Evolutionary conservation across 177 flowering plant genomes (phyloP).

Genomic region (Vitis hybrid): DNA sequence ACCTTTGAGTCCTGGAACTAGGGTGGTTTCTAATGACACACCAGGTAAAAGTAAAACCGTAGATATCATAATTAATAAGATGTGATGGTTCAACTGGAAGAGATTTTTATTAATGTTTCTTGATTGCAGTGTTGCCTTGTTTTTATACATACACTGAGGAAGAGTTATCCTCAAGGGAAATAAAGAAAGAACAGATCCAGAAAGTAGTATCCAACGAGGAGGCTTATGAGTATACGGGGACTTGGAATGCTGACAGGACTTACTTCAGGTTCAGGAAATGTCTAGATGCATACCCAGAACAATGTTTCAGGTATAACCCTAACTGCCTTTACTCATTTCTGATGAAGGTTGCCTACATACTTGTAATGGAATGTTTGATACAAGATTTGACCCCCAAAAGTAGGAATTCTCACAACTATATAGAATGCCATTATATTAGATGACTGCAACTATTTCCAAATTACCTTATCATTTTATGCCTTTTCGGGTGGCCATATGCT

Average conservation of each 20-base stretch:
- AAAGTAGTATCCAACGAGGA: conserved; percentile 38
- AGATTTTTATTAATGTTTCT: conserved; percentile 12
- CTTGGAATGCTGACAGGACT: conserved; percentile 78
- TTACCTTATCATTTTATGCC: too few species aligned
- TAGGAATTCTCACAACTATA: too few species aligned
- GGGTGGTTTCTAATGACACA: conserved; percentile 19
- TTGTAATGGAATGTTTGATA: too few species aligned
- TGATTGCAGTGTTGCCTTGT: conserved; percentile 83
- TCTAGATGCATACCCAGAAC: conserved; percentile 75
- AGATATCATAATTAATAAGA: too few species aligned
- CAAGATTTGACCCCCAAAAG: too few species aligned
- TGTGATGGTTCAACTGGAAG: too few species aligned
- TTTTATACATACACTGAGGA: conserved; percentile 65
- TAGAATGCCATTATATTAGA: too few species aligned
- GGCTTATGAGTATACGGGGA: conserved; percentile 76
- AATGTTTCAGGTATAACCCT: conserved; percentile 75
- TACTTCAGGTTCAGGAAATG: conserved; percentile 89
- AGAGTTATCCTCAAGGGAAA: conserved; percentile 36
- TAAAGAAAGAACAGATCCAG: conserved; percentile 60
- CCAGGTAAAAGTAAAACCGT: conserved; percentile 35
- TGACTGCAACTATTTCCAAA: too few species aligned
- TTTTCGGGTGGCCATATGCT: too few species aligned
- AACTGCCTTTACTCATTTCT: too few species aligned
- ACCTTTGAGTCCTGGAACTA: conserved; percentile 13
- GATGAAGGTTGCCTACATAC: too few species aligned